These are phyloP conservation scores for Apiotrichum domesticum DNA, from an alignment of 1,284 basidiomycete genomes.

Conservation along the genomic window DNA sequence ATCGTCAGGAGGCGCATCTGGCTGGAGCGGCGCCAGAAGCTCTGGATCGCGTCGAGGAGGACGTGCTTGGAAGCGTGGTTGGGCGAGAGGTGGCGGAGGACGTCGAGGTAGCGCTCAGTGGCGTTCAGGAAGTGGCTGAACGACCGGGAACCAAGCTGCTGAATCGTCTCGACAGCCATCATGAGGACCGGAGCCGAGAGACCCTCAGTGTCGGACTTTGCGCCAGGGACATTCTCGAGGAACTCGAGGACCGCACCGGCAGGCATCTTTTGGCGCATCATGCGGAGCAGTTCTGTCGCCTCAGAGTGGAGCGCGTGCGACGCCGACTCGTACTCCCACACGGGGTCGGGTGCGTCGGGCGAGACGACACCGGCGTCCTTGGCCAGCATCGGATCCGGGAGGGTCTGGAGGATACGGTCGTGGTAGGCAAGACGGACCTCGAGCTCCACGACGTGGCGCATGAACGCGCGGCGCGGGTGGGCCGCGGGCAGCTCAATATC, in stretches of 20 bases:
- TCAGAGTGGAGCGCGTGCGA: conserved; percentile 70
- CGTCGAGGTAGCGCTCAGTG: conserved; percentile 88
- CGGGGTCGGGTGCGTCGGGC: conserved; percentile 69
- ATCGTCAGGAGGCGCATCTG: conserved; percentile 87
- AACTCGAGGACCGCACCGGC: conserved; percentile 72
- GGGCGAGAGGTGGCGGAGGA: conserved; percentile 67
- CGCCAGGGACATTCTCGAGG: conserved; percentile 57
- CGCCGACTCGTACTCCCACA: conserved; percentile 74
- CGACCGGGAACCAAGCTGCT: conserved; percentile 86
- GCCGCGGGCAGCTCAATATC: conserved; percentile 65
- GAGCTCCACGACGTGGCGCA: conserved; percentile 79
- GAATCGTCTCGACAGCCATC: conserved; percentile 80
- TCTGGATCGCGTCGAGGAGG: conserved; percentile 62
- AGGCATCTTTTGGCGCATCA: conserved; percentile 64
- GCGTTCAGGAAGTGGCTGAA: conserved; percentile 98
- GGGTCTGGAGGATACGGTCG: conserved; percentile 82
- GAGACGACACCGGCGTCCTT: conserved; percentile 57
- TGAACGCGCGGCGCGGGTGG: conserved; percentile 82
- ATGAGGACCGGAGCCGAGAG: conserved; percentile 65
- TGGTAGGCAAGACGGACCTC: conserved; percentile 90
- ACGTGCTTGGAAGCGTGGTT: conserved; percentile 53
- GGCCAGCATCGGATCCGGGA: conserved; percentile 68
- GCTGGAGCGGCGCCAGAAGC: conserved; percentile 72
- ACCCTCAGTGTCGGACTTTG: conserved; percentile 43
- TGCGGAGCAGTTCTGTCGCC: conserved; percentile 71